These are phyloP conservation scores for Acacia pycnantha DNA, from an alignment of 331 rosid species.

Conservation along the genomic window DNA sequence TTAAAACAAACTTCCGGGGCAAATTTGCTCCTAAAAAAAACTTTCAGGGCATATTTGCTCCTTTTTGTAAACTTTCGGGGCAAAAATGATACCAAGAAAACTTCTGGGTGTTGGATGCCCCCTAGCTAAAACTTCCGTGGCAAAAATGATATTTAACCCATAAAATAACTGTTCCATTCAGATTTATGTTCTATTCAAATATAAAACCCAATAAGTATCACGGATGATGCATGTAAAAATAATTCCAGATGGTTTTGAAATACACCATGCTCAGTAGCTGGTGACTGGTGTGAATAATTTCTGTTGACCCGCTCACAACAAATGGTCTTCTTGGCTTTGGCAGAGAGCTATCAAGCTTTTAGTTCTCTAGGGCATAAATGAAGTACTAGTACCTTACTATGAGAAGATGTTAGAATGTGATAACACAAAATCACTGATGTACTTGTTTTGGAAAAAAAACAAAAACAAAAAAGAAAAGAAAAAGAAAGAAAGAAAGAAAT, in stretches of 20 bases:
- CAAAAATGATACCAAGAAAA: too few species aligned
- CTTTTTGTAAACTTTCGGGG: too few species aligned
- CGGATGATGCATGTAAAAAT: not conserved
- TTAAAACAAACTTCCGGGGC: too few species aligned
- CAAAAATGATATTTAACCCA: too few species aligned
- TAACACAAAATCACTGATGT: not conserved
- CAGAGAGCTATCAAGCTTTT: not conserved
- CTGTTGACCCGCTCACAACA: not conserved
- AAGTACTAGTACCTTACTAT: not conserved
- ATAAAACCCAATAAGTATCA: not conserved
- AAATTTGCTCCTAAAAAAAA: too few species aligned
- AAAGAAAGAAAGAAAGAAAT: too few species aligned
- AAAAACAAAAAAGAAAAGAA: too few species aligned
- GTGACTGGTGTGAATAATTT: not conserved
- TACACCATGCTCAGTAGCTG: not conserved
- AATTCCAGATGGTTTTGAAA: not conserved
- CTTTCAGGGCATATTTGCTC: too few species aligned
- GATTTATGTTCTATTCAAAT: not conserved
- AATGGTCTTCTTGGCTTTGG: not conserved
- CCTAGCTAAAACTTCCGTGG: too few species aligned
- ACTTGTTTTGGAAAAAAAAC: conserved; percentile 6
- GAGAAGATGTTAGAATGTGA: not conserved
- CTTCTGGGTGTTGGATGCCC: too few species aligned
- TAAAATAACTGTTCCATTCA: not conserved
- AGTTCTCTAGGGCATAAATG: not conserved